These are phyloP conservation scores for Kwoniella shandongensis DNA, from an alignment of 768 basidiomycete genomes.

Conservation along the genomic window DNA sequence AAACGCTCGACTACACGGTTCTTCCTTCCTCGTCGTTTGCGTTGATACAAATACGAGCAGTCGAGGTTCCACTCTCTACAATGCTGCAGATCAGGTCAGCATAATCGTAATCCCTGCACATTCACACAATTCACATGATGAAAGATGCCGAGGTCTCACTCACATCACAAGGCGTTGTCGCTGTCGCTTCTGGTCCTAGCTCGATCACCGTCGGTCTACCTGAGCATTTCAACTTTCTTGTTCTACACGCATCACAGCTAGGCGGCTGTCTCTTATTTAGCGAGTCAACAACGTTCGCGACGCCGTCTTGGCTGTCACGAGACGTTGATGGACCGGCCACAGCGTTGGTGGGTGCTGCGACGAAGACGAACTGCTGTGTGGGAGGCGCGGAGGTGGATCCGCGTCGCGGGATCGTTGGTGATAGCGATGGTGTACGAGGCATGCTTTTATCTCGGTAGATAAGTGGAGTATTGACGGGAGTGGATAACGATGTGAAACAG, in stretches of 20 bases:
- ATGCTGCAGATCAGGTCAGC: constrained; percentile 15
- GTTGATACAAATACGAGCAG: constrained; percentile 33
- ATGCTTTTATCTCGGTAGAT: constrained; percentile 5
- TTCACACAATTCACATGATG: background rate
- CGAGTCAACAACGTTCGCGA: constrained; percentile 6
- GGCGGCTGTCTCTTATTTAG: constrained; percentile 30
- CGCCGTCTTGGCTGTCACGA: background rate
- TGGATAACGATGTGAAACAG: background rate
- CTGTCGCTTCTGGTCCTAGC: constrained; percentile 18
- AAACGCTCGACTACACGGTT: constrained; percentile 31
- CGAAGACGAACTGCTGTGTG: constrained; percentile 15
- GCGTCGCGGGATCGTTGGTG: constrained; percentile 6
- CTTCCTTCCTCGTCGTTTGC: constrained; percentile 30
- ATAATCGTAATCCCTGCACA: background rate
- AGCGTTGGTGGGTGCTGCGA: constrained; percentile 1
- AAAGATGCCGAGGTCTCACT: constrained; percentile 4
- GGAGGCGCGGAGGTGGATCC: background rate
- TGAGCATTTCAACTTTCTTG: constrained; percentile 33
- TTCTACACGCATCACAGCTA: constrained; percentile 36
- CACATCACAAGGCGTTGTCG: constrained; percentile 28
- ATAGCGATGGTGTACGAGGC: constrained; percentile 10
- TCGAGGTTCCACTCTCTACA: constrained; percentile 34
- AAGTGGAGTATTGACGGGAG: background rate
- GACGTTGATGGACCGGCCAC: constrained; percentile 3
- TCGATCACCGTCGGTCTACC: constrained; percentile 32